Conservation (phyloP, 176 grass and related monocot species). For the Triticum urartu region DNA sequence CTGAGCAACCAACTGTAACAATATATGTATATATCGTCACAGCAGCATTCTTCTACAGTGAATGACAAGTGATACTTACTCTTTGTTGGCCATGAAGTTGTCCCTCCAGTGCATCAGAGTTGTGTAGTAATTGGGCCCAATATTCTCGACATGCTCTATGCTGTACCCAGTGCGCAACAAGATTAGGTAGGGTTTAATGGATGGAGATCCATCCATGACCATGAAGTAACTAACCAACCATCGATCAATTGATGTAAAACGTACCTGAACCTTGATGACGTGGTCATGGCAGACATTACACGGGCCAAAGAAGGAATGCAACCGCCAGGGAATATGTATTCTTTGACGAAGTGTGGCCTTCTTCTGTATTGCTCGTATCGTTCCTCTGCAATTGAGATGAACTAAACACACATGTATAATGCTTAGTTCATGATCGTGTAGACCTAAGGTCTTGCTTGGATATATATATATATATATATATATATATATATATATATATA, state of each 20-base stretch:
- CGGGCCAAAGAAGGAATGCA: slow-evolving; percentile 1
- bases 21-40: background rate
- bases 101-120: slow-evolving; percentile 5
- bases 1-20: background rate
- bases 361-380: background rate
- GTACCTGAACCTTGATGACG: background rate
- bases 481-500: too few relatives aligned
- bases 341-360: background rate
- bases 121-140: background rate
- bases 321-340: background rate
- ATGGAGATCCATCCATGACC: background rate
- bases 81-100: background rate
- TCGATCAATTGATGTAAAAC: background rate
- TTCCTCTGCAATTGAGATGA: background rate
- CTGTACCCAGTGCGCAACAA: background rate
- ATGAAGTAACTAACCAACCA: background rate
- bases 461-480: too few relatives aligned
- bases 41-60: background rate
- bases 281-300: background rate
- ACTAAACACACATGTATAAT: background rate
- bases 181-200: background rate
- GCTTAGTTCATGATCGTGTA: background rate
- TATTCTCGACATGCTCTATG: slow-evolving; percentile 1
- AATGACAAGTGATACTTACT: background rate
- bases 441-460: background rate